Conservation (phyloP, 1,284 basidiomycete genomes). For the Lentinus polychrous region DNA sequence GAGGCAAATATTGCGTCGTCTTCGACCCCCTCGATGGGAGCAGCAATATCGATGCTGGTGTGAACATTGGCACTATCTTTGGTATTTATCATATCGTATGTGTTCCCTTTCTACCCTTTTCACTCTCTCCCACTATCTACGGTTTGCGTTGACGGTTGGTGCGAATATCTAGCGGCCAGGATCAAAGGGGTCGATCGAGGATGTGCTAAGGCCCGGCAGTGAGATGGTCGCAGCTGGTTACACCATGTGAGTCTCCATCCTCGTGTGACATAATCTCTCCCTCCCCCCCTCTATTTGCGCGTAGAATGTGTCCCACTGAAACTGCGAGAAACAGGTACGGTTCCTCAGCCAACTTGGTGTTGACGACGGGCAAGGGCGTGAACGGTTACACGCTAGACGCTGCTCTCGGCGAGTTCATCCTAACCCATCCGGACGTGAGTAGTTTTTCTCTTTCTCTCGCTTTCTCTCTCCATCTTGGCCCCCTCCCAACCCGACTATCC, state of each 20-base stretch:
- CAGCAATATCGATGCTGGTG: conserved; percentile 99
- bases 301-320: neutral
- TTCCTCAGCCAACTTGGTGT: conserved; percentile 94
- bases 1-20: conserved; percentile 92
- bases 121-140: neutral
- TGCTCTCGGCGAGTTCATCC: conserved; percentile 94
- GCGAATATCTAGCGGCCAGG: conserved; percentile 53
- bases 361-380: conserved; percentile 93
- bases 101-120: conserved; percentile 12
- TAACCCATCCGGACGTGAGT: conserved; percentile 91
- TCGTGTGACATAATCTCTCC: conserved; percentile 6
- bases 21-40: conserved; percentile 98
- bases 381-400: conserved; percentile 99
- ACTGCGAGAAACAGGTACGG: no score
- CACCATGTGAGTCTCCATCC: conserved; percentile 66
- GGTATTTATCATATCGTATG: conserved; percentile 90
- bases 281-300: neutral
- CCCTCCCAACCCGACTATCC: no score
- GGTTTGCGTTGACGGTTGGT: conserved; percentile 4
- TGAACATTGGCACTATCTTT: conserved; percentile 99
- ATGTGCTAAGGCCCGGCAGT: conserved; percentile 90
- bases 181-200: conserved; percentile 72
- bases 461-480: neutral
- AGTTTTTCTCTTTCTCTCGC: neutral
- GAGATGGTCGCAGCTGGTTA: conserved; percentile 99